Conservation (phyloP, 352 stramenopile species). For the Pythium brachiatum region DNA sequence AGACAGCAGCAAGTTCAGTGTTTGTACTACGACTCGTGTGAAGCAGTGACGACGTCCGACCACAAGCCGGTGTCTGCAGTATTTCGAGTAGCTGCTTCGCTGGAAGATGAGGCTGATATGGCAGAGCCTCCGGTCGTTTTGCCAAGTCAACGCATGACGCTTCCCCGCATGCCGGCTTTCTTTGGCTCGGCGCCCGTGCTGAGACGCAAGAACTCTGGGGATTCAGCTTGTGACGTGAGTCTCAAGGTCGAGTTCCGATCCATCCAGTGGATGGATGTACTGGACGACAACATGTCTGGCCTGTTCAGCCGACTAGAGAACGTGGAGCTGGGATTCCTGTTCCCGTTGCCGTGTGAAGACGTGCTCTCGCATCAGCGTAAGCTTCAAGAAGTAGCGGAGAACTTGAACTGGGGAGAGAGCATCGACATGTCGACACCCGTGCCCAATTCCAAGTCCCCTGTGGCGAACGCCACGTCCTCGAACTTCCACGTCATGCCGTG, state of each 20-base stretch:
- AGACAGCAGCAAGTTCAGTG: conserved; percentile 53
- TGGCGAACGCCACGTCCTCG: conserved; percentile 41
- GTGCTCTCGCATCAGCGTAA: conserved; percentile 78
- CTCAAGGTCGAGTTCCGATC: conserved; percentile 69
- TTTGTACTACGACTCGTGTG: conserved; percentile 75
- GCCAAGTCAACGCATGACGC: conserved; percentile 2
- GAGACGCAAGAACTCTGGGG: conserved; percentile 62
- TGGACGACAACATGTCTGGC: conserved; percentile 36
- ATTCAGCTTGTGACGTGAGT: conserved; percentile 48
- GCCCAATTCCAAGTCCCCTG: conserved; percentile 23
- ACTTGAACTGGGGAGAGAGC: conserved; percentile 55
- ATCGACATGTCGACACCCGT: conserved; percentile 21
- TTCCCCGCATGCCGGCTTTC: conserved; percentile 18
- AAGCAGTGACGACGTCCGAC: conserved; percentile 70
- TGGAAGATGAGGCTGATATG: conserved; percentile 10
- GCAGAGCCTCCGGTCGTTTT: neutral
- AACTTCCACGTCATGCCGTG: conserved; percentile 74
- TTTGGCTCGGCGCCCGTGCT: conserved; percentile 23
- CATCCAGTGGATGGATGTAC: conserved; percentile 64
- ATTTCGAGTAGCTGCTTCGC: conserved; percentile 40
- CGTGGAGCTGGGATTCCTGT: conserved; percentile 70
- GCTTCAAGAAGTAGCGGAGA: conserved; percentile 68
- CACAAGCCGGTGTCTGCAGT: conserved; percentile 79
- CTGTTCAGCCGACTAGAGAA: conserved; percentile 66
- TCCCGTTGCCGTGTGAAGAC: conserved; percentile 79